Conservation (phyloP, 1,284 basidiomycete genomes). For the Boletus putidus region DNA sequence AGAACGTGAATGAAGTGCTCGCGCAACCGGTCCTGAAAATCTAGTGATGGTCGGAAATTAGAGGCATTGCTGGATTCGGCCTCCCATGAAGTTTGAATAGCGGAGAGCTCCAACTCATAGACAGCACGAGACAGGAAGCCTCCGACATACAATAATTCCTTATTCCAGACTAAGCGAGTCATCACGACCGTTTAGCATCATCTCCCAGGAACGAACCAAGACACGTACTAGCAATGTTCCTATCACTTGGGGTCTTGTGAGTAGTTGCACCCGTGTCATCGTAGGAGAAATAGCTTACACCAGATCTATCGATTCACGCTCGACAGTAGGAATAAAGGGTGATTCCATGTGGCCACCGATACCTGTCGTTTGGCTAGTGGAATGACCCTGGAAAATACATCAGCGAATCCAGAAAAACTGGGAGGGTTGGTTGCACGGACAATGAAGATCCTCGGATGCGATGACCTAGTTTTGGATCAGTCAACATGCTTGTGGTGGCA, state of each 20-base stretch:
- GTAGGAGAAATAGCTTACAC: constrained; percentile 27
- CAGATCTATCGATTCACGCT: constrained; percentile 91
- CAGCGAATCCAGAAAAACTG: too few relatives aligned
- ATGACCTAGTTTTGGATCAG: too few relatives aligned
- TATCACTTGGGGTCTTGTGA: not conserved
- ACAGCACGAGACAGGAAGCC: constrained; percentile 80
- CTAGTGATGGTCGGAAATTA: constrained; percentile 5
- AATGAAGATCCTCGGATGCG: constrained; percentile 55
- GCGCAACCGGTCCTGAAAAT: constrained; percentile 47
- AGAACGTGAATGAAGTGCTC: constrained; percentile 75
- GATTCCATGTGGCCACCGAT: constrained; percentile 45
- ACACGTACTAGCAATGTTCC: not conserved
- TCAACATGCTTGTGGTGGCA: too few relatives aligned
- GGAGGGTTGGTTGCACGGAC: constrained; percentile 37
- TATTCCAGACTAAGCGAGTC: constrained; percentile 75
- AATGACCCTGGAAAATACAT: not conserved
- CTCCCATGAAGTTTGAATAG: constrained; percentile 53
- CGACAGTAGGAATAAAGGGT: constrained; percentile 94
- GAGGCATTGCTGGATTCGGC: not conserved
- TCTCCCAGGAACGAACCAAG: too few relatives aligned
- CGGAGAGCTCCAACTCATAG: constrained; percentile 83
- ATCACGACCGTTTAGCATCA: too few relatives aligned
- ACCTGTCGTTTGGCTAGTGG: constrained; percentile 78
- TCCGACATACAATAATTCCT: constrained; percentile 82
- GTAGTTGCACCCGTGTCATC: not conserved